Conservation (phyloP, 192 early-diverging fungal genomes). For the Funneliformis mosseae region DNA sequence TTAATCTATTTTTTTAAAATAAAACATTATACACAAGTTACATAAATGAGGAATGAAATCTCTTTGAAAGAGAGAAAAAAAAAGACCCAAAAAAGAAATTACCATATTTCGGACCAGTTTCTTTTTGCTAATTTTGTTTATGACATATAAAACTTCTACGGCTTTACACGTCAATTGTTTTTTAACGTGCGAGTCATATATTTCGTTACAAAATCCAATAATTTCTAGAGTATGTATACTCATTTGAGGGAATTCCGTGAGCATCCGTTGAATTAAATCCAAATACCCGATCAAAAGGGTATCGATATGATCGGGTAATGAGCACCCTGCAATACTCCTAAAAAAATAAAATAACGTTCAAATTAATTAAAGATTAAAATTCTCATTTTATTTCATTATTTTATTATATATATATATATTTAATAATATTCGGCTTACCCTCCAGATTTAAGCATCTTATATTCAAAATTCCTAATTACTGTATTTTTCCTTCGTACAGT, state of each 20-base stretch:
- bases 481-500: background rate
- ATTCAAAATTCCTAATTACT: background rate
- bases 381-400: too few relatives aligned
- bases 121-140: background rate
- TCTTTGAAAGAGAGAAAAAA: too few relatives aligned
- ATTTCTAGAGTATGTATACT: background rate
- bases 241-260: background rate
- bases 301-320: slow-evolving; percentile 8
- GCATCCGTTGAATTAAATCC: background rate
- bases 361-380: background rate
- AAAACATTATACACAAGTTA: too few relatives aligned
- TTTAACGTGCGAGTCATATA: background rate
- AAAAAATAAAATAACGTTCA: background rate
- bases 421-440: background rate
- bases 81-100: too few relatives aligned
- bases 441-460: background rate
- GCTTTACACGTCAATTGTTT: background rate
- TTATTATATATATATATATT: background rate
- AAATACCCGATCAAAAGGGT: background rate
- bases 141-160: background rate
- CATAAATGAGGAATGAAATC: too few relatives aligned
- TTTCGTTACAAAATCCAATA: background rate
- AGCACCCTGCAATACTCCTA: background rate
- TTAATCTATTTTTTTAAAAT: too few relatives aligned
- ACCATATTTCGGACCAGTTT: too few relatives aligned